Percentiles rank a stretch among this genome's conserved stretches.
Conservation (phyloP, 1,284 basidiomycete species). For the Amylostereum areolatum region DNA sequence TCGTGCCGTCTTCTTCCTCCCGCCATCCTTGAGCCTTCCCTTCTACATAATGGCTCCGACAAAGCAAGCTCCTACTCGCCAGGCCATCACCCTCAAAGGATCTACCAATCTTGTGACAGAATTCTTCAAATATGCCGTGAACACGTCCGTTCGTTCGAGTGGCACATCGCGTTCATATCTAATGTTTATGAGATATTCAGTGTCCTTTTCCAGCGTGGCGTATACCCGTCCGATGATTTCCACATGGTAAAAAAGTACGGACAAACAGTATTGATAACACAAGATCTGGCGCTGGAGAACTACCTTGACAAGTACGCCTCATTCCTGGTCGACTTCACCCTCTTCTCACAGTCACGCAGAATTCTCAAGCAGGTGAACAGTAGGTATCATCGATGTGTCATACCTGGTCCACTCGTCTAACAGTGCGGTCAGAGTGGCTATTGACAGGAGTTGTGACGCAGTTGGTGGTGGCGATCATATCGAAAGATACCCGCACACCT, state of each 20-base stretch:
- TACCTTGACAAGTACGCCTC: conserved; percentile 74
- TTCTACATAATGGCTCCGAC: conserved; percentile 19
- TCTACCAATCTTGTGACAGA: conserved; percentile 95
- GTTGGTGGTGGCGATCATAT: conserved; percentile 93
- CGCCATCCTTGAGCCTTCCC: no score
- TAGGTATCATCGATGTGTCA: conserved; percentile 35
- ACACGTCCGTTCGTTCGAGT: conserved; percentile 58
- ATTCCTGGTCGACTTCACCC: background rate
- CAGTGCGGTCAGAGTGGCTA: conserved; percentile 71
- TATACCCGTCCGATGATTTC: conserved; percentile 98
- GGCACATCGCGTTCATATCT: no score
- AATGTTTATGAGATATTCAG: conserved; percentile 30
- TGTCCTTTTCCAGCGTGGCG: conserved; percentile 94
- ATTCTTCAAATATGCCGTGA: conserved; percentile 98
- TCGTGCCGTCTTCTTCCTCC: no score
- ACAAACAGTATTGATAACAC: conserved; percentile 90
- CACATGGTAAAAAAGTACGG: conserved; percentile 99
- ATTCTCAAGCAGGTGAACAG: conserved; percentile 89
- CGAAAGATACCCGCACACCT: conserved; percentile 87
- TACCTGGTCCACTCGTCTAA: background rate
- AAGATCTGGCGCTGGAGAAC: conserved; percentile 87
- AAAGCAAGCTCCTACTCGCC: conserved; percentile 61
- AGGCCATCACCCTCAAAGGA: conserved; percentile 91
- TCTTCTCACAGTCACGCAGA: conserved; percentile 29
- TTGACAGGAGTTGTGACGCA: conserved; percentile 86